These are phyloP conservation scores for Croton laevigatus DNA, from an alignment of 441 rosid species.

Conservation along the genomic window DNA sequence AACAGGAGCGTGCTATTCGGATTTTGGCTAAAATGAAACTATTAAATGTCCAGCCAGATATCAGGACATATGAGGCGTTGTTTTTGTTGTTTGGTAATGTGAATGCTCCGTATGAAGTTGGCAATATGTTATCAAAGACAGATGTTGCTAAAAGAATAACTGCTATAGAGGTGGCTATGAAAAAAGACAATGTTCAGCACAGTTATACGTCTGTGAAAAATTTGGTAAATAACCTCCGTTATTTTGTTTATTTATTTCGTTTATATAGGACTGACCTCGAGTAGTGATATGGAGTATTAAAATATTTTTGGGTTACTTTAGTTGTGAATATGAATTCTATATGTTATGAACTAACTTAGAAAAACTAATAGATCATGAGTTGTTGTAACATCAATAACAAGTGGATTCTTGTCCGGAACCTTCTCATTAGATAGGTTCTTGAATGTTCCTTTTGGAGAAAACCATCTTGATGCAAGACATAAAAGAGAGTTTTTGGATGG, in stretches of 20 bases:
- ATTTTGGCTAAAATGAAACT: conserved; percentile 73
- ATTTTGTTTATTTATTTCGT: conserved; percentile 12
- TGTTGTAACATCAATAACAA: background rate
- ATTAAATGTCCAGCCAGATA: conserved; percentile 51
- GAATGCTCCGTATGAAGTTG: conserved; percentile 73
- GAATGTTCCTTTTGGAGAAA: conserved; percentile 1
- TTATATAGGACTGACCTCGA: conserved; percentile 14
- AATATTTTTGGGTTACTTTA: background rate
- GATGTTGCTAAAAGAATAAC: conserved; percentile 65
- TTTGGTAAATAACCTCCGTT: conserved; percentile 48
- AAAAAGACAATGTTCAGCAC: conserved; percentile 62
- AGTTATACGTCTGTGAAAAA: conserved; percentile 53
- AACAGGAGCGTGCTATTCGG: conserved; percentile 73
- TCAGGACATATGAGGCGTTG: conserved; percentile 63
- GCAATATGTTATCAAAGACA: conserved; percentile 51
- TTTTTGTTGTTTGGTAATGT: conserved; percentile 75
- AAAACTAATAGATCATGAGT: background rate
- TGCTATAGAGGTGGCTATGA: conserved; percentile 77
- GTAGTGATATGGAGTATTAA: conserved; percentile 11
- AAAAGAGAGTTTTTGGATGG: no score
- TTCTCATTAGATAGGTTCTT: background rate
- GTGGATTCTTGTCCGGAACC: background rate
- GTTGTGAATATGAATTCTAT: background rate
- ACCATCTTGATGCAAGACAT: background rate
- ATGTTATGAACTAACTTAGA: conserved; percentile 1